These are phyloP conservation scores for Amanita pallidorosea DNA, from an alignment of 768 basidiomycete genomes.

Conservation along the genomic window DNA sequence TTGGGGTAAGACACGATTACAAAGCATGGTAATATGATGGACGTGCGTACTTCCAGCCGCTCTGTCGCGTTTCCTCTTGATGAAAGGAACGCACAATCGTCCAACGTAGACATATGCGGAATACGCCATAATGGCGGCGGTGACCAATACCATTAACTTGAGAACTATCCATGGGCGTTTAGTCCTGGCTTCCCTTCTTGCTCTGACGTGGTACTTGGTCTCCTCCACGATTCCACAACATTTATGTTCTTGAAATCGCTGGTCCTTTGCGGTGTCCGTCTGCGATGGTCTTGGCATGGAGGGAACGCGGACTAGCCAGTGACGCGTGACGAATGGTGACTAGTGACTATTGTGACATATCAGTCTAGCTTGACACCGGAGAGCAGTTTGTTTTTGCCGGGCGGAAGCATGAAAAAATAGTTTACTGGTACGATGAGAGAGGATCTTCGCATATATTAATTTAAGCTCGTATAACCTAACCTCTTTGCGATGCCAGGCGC, in stretches of 20 bases:
- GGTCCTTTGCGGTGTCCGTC: not conserved
- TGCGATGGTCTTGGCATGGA: not conserved
- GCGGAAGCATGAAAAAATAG: too few relatives aligned
- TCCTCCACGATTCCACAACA: constrained; percentile 48
- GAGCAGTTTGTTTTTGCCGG: too few relatives aligned
- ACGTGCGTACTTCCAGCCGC: constrained; percentile 55
- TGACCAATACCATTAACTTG: constrained; percentile 57
- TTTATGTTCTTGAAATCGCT: not conserved
- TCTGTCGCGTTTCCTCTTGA: constrained; percentile 40
- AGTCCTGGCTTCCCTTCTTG: constrained; percentile 28
- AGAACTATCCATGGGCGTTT: constrained; percentile 62
- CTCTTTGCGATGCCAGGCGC: too few relatives aligned
- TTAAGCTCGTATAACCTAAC: too few relatives aligned
- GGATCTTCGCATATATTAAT: too few relatives aligned
- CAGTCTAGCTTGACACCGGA: too few relatives aligned
- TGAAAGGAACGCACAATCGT: constrained; percentile 60
- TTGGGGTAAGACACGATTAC: constrained; percentile 4
- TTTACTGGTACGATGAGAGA: too few relatives aligned
- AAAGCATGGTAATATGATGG: not conserved
- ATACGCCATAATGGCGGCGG: constrained; percentile 54
- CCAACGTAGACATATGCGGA: constrained; percentile 71
- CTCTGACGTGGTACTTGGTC: constrained; percentile 25
- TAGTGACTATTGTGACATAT: too few relatives aligned
- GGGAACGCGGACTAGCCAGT: too few relatives aligned
- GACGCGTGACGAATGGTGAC: too few relatives aligned